Conservation (phyloP, 2,329 filamentous ascomycete species). For the Emmonsiellopsis sp. region DNA sequence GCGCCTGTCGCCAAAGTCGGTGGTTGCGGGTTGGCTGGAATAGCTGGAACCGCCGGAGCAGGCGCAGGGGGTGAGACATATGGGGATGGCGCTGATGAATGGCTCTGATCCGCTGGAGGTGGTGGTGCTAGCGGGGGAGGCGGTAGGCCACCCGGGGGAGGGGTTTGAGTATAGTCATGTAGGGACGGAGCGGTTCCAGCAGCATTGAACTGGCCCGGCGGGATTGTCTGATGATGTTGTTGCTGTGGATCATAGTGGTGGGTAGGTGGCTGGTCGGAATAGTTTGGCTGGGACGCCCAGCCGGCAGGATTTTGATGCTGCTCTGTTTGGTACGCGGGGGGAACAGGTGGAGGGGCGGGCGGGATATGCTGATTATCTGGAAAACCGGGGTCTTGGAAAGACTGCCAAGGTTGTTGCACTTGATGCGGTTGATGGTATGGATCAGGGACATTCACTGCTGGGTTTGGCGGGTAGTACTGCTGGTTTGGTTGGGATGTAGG, state of each 20-base stretch:
- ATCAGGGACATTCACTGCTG: background rate
- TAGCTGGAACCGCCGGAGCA: conserved; percentile 10
- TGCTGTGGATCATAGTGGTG: conserved; percentile 23
- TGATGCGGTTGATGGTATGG: conserved; percentile 10
- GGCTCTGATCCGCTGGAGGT: conserved; percentile 4
- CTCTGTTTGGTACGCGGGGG: conserved; percentile 28
- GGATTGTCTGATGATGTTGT: conserved; percentile 10
- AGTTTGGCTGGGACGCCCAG: conserved; percentile 19
- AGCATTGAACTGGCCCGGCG: background rate
- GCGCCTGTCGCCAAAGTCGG: conserved; percentile 5
- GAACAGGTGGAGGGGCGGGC: conserved; percentile 34
- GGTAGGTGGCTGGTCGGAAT: conserved; percentile 21
- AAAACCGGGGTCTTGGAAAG: conserved; percentile 16
- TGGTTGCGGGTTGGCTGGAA: conserved; percentile 3
- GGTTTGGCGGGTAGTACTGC: conserved; percentile 11
- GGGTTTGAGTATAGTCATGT: conserved; percentile 3
- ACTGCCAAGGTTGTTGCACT: conserved; percentile 14
- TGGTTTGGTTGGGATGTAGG: conserved; percentile 5
- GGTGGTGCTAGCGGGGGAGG: conserved; percentile 8
- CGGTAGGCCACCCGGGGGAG: conserved; percentile 9
- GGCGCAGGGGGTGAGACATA: conserved; percentile 17
- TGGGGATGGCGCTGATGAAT: conserved; percentile 3
- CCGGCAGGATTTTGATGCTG: conserved; percentile 19
- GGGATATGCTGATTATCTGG: conserved; percentile 19
- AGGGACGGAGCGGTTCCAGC: background rate